Percentiles rank a stretch among this genome's conserved stretches.
Conservation (phyloP, 495 filamentous ascomycete genomes). For the Polyplosphaeria fusca region DNA sequence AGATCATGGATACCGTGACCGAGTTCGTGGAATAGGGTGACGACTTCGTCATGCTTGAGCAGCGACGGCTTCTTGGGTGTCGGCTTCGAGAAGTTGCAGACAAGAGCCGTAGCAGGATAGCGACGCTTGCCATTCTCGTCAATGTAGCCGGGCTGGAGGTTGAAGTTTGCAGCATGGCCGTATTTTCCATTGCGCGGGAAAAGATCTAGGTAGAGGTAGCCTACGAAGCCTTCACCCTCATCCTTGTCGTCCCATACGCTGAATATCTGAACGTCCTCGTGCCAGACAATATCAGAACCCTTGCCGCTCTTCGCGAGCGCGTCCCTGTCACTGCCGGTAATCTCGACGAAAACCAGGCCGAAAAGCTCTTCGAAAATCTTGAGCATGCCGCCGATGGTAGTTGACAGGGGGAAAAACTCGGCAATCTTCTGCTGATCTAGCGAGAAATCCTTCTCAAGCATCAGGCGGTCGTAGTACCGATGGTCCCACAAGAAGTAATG, state of each 20-base stretch:
- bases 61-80: slow-evolving; percentile 67
- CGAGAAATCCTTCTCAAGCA: slow-evolving; percentile 86
- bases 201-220: slow-evolving; percentile 69
- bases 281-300: slow-evolving; percentile 66
- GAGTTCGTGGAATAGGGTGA: slow-evolving; percentile 71
- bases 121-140: slow-evolving; percentile 56
- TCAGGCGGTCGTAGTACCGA: slow-evolving; percentile 81
- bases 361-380: slow-evolving; percentile 92
- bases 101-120: slow-evolving; percentile 67
- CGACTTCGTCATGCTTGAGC: slow-evolving; percentile 68
- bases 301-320: slow-evolving; percentile 55
- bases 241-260: slow-evolving; percentile 68
- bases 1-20: slow-evolving; percentile 76
- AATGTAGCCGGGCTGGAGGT: slow-evolving; percentile 56
- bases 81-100: slow-evolving; percentile 71
- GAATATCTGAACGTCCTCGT: slow-evolving; percentile 66
- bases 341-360: slow-evolving; percentile 84
- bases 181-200: slow-evolving; percentile 67
- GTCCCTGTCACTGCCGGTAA: slow-evolving; percentile 59
- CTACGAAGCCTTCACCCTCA: slow-evolving; percentile 64
- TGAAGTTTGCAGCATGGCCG: slow-evolving; percentile 52
- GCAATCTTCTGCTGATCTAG: slow-evolving; percentile 86
- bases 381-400: slow-evolving; percentile 86
- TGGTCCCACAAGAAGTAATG: slow-evolving; percentile 92
- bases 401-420: slow-evolving; percentile 88